Percentiles rank a stretch among this genome's conserved stretches.
Conservation (phyloP, 169 alveolate species). For the Plasmodium knowlesi region DNA sequence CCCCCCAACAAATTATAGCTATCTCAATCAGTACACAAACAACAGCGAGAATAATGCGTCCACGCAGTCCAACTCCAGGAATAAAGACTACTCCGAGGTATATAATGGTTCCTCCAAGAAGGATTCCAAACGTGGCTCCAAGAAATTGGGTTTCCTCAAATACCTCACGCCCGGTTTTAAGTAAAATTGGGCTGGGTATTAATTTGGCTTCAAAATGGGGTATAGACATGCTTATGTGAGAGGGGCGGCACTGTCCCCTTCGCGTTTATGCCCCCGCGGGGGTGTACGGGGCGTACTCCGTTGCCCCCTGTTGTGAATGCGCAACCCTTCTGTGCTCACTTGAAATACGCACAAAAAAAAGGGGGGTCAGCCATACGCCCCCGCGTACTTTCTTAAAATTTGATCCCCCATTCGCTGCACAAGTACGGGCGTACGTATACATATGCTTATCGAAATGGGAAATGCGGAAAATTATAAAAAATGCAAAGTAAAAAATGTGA, state of each 20-base stretch:
- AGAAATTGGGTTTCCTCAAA: slow-evolving; percentile 49
- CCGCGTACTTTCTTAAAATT: background rate
- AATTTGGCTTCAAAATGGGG: background rate
- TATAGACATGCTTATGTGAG: background rate
- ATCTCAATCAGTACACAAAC: background rate
- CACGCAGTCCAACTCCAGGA: slow-evolving; percentile 15
- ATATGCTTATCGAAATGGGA: background rate
- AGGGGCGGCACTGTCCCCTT: background rate
- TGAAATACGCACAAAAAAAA: background rate
- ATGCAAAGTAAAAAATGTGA: background rate
- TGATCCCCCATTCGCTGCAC: background rate
- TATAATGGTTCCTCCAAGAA: slow-evolving; percentile 4
- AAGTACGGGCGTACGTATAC: background rate
- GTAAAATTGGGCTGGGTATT: background rate
- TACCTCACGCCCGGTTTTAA: slow-evolving; percentile 37
- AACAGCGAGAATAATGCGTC: slow-evolving; percentile 3
- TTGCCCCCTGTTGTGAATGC: background rate
- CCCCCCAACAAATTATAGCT: slow-evolving; percentile 6
- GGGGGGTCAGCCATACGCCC: background rate
- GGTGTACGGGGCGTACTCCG: background rate
- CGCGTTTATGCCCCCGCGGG: too few relatives aligned
- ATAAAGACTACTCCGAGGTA: slow-evolving; percentile 26
- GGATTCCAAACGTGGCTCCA: slow-evolving; percentile 19
- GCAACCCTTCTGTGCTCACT: background rate
- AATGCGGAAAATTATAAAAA: background rate